Percentiles rank a stretch among this genome's conserved stretches.
Evolutionary conservation across 768 basidiomycete genomes (phyloP).

Genomic region (Chalciporus piperatus): DNA sequence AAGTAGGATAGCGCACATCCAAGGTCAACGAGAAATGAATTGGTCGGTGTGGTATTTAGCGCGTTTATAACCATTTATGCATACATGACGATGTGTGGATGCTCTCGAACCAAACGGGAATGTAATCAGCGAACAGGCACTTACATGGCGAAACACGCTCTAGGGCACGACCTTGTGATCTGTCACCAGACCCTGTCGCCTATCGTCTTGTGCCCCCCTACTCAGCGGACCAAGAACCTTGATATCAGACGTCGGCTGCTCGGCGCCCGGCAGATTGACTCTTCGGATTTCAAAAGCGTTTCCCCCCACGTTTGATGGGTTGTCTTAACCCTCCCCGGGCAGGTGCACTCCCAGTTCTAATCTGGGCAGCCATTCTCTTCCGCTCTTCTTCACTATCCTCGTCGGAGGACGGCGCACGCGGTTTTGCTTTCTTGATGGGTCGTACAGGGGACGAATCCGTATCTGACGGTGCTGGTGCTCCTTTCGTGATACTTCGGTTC

Average conservation of each 20-base stretch:
- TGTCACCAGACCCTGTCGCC: constrained; percentile 12
- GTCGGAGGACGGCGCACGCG: constrained; percentile 40
- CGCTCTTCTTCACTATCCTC: constrained; percentile 60
- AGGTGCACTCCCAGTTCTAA: constrained; percentile 37
- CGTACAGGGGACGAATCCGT: constrained; percentile 52
- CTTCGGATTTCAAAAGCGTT: constrained; percentile 53
- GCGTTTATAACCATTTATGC: too few species aligned
- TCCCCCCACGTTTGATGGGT: constrained; percentile 73
- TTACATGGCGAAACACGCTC: background rate
- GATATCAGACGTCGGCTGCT: background rate
- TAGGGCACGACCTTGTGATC: background rate
- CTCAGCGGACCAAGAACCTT: background rate
- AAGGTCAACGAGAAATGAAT: background rate
- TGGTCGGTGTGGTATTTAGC: too few species aligned
- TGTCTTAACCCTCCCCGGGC: constrained; percentile 63
- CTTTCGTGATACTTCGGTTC: constrained; percentile 25
- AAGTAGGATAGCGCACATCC: background rate
- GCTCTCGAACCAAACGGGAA: background rate
- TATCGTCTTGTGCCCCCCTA: background rate
- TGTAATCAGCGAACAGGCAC: background rate
- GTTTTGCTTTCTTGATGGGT: constrained; percentile 48
- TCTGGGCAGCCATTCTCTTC: constrained; percentile 40
- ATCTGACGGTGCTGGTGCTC: constrained; percentile 30
- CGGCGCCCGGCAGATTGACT: background rate
- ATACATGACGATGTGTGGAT: background rate